Conservation (phyloP, 345 rosid genomes). For the Salix koriyanagi region DNA sequence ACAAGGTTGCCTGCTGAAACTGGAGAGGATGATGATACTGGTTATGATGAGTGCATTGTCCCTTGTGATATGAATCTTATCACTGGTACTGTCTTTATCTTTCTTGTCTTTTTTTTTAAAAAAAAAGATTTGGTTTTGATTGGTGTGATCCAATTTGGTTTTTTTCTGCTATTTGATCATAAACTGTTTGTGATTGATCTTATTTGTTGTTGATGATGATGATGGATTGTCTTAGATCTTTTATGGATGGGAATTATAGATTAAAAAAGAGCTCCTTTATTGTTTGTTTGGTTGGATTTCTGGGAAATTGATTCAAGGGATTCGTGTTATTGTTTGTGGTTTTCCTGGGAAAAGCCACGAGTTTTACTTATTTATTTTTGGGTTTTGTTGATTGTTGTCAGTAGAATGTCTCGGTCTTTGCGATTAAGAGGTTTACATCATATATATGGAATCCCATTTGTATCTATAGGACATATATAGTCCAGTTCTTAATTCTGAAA, state of each 20-base stretch:
- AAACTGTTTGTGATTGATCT: not conserved
- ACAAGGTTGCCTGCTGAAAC: conserved; percentile 97
- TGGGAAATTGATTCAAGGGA: not conserved
- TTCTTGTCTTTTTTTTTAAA: too few relatives aligned
- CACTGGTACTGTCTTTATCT: conserved; percentile 41
- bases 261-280: not conserved
- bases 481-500: not conserved
- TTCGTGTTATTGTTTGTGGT: not conserved
- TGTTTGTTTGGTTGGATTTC: not conserved
- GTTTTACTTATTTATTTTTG: not conserved
- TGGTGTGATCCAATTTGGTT: not conserved
- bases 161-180: not conserved
- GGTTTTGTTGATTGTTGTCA: not conserved
- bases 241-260: not conserved
- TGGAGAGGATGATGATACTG: conserved; percentile 94
- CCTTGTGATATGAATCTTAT: conserved; percentile 96
- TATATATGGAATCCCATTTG: not conserved
- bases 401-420: not conserved
- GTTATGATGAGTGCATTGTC: conserved; percentile 89
- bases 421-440: not conserved
- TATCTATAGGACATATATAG: not conserved
- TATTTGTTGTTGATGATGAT: not conserved
- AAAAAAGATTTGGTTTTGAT: not conserved
- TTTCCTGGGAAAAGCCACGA: not conserved
- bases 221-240: not conserved